phyloP scores from a whole-genome alignment of 2,329 filamentous ascomycete species.

The Microcyclospora pomicola region DNA sequence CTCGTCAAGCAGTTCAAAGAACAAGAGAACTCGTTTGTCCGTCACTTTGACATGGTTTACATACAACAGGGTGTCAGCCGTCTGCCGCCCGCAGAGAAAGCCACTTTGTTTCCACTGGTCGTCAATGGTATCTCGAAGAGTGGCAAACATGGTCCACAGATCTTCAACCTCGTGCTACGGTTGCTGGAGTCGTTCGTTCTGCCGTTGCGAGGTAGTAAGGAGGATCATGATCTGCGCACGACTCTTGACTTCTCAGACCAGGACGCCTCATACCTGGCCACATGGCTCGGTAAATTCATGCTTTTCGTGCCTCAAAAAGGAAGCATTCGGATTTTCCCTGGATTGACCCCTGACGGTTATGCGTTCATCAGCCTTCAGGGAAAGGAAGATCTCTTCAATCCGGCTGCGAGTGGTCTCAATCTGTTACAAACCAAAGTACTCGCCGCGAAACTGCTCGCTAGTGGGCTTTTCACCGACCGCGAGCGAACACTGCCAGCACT shows the following conservation, averaged over 20 bases:
- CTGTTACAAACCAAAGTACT: conserved; percentile 57
- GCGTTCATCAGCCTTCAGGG: conserved; percentile 53
- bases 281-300: conserved; percentile 64
- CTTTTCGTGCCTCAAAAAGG: conserved; percentile 40
- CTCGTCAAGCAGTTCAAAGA: conserved; percentile 85
- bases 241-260: conserved; percentile 53
- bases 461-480: conserved; percentile 68
- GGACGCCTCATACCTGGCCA: conserved; percentile 61
- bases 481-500: conserved; percentile 76
- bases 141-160: conserved; percentile 44
- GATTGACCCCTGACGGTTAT: conserved; percentile 52
- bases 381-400: conserved; percentile 57
- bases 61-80: conserved; percentile 69
- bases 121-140: conserved; percentile 51
- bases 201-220: conserved; percentile 62
- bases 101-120: conserved; percentile 57
- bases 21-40: conserved; percentile 55
- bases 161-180: conserved; percentile 74
- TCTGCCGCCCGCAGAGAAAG: conserved; percentile 47
- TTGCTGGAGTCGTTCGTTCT: conserved; percentile 58
- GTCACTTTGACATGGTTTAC: conserved; percentile 78
- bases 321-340: conserved; percentile 36
- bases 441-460: conserved; percentile 59
- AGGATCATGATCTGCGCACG: conserved; percentile 56
- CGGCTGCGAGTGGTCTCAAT: conserved; percentile 48